phyloP scores from a whole-genome alignment of 1,284 basidiomycete genomes.

The Athelia sp. region DNA sequence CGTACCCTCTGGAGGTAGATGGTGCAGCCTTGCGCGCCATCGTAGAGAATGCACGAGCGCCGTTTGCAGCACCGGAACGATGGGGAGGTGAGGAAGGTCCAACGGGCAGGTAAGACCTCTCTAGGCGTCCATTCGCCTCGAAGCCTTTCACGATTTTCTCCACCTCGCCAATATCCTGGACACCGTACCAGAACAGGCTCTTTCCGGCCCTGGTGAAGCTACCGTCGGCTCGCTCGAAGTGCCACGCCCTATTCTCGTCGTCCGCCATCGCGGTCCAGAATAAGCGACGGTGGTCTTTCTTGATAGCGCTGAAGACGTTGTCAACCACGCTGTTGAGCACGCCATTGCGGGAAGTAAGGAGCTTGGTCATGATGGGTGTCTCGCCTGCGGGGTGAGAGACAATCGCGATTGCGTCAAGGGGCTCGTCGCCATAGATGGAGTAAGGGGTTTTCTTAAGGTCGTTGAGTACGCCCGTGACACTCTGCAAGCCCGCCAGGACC shows the following conservation, averaged over 20 bases:
- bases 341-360: constrained; percentile 85
- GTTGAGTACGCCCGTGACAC: constrained; percentile 86
- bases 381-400: constrained; percentile 91
- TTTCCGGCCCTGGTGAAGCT: constrained; percentile 93
- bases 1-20: constrained; percentile 56
- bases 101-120: constrained; percentile 86
- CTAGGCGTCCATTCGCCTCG: constrained; percentile 83
- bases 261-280: constrained; percentile 97
- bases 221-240: constrained; percentile 97
- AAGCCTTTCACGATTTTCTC: constrained; percentile 82
- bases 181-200: constrained; percentile 97
- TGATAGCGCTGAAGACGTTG: constrained; percentile 95
- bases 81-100: constrained; percentile 75
- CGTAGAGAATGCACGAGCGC: constrained; percentile 68
- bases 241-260: constrained; percentile 96
- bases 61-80: constrained; percentile 30
- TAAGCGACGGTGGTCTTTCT: constrained; percentile 90
- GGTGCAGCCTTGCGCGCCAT: constrained; percentile 46
- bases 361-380: constrained; percentile 88
- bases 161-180: constrained; percentile 90
- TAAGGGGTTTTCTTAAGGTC: constrained; percentile 79
- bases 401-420: constrained; percentile 92
- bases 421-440: constrained; percentile 97
- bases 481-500: constrained; percentile 79
- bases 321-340: constrained; percentile 93